phyloP scores from a whole-genome alignment of 768 basidiomycete species.

The Mycena olivaceomarginata region DNA sequence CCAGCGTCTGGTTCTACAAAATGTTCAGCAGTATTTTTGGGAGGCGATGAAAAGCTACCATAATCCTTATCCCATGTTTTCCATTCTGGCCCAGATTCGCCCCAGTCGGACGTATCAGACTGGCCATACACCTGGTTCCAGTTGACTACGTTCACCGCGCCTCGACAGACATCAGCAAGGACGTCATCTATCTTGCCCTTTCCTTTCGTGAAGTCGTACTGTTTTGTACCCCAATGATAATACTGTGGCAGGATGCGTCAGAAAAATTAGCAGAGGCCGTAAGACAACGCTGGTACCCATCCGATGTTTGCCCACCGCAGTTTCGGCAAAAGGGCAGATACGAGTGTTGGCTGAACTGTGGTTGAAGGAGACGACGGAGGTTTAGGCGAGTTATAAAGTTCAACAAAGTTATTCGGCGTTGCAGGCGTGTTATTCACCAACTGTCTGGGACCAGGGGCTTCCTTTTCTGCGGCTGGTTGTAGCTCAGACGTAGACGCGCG shows the following conservation, averaged over 20 bases:
- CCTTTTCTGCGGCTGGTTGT: conserved; percentile 31
- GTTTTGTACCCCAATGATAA: conserved; percentile 98
- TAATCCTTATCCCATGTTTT: conserved; percentile 86
- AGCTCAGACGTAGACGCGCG: conserved; percentile 59
- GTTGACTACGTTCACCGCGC: conserved; percentile 76
- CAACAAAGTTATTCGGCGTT: conserved; percentile 70
- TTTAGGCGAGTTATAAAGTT: conserved; percentile 74
- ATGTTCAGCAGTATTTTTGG: conserved; percentile 17
- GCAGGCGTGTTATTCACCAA: conserved; percentile 86
- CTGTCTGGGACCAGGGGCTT: conserved; percentile 73
- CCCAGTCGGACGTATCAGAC: conserved; percentile 67
- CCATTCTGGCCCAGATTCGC: conserved; percentile 77
- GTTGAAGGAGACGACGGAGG: conserved; percentile 79
- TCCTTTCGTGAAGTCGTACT: conserved; percentile 90
- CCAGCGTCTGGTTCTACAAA: conserved; percentile 93
- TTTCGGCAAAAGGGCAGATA: conserved; percentile 80
- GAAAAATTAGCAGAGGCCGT: background rate
- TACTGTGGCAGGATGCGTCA: conserved; percentile 55
- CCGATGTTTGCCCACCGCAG: conserved; percentile 98
- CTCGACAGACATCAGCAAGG: conserved; percentile 75
- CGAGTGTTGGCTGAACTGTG: conserved; percentile 68
- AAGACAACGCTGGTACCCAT: conserved; percentile 60
- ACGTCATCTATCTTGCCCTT: conserved; percentile 77
- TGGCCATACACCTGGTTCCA: conserved; percentile 81
- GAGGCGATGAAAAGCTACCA: conserved; percentile 64